Evolutionary conservation across 83 land plant genomes (phyloP).

Genomic region (Thuja plicata): DNA sequence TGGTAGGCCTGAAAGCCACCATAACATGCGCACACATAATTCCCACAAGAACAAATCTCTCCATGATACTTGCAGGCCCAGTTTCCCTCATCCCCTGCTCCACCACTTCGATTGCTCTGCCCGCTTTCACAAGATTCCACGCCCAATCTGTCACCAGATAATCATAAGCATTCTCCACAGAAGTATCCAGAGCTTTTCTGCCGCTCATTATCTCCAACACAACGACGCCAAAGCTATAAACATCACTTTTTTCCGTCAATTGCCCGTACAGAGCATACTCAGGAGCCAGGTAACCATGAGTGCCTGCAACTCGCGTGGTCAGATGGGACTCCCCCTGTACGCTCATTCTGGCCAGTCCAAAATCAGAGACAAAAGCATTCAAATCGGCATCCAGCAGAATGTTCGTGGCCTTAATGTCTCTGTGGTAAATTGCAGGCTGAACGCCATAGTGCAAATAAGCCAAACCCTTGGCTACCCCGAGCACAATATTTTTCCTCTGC

Average conservation of each 20-base stretch:
- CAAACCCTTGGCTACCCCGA: slow-evolving; percentile 77
- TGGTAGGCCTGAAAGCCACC: slow-evolving; percentile 7
- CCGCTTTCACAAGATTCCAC: background rate
- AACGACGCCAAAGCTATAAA: background rate
- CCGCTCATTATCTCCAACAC: slow-evolving; percentile 2
- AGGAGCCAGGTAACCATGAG: background rate
- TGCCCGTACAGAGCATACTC: slow-evolving; percentile 7
- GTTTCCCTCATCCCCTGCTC: background rate
- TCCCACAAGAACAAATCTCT: background rate
- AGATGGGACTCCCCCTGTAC: slow-evolving; percentile 5
- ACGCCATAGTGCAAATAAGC: slow-evolving; percentile 85
- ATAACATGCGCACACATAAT: slow-evolving; percentile 3
- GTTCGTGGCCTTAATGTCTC: slow-evolving; percentile 60
- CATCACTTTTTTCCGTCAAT: background rate
- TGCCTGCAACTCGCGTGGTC: background rate
- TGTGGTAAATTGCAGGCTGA: slow-evolving; percentile 75
- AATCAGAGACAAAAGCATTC: background rate
- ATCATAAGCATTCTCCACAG: background rate
- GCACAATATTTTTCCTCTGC: slow-evolving; percentile 52
- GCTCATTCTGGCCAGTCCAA: slow-evolving; percentile 8
- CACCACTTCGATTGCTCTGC: background rate
- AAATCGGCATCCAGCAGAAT: background rate
- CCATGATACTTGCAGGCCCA: background rate
- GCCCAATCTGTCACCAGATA: background rate
- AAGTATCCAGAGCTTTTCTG: slow-evolving; percentile 6